These are phyloP conservation scores for Diplosphaera chodatii DNA, from an alignment of 139 green algal genomes.

Conservation along the genomic window DNA sequence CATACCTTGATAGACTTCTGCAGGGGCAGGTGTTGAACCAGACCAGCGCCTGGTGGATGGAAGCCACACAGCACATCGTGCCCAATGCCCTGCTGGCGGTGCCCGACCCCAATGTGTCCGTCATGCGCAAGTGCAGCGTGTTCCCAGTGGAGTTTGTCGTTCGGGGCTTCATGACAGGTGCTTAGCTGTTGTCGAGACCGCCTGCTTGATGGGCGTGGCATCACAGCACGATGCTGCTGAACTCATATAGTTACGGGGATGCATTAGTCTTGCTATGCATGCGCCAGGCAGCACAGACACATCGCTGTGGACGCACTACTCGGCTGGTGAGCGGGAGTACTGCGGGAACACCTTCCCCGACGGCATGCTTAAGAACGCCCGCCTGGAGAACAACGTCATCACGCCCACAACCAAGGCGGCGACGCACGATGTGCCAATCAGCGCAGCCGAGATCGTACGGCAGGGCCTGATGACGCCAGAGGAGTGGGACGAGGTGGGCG, in stretches of 20 bases:
- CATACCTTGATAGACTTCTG: background rate
- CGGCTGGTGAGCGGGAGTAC: constrained; percentile 75
- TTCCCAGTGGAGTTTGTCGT: constrained; percentile 98
- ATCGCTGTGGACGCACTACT: constrained; percentile 98
- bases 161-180: constrained; percentile 90
- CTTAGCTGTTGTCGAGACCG: no score
- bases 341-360: constrained; percentile 95
- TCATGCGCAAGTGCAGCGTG: constrained; percentile 91
- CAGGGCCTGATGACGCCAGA: constrained; percentile 75
- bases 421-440: constrained; percentile 88
- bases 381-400: constrained; percentile 76
- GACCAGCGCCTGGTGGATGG: constrained; percentile 94
- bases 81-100: constrained; percentile 72
- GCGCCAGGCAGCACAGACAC: constrained; percentile 93
- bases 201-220: no score
- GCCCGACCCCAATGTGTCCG: constrained; percentile 88
- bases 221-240: no score
- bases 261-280: no score
- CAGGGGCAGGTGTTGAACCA: constrained; percentile 90
- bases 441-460: constrained; percentile 57
- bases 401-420: constrained; percentile 95
- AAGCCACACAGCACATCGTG: constrained; percentile 80
- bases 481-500: constrained; percentile 66
- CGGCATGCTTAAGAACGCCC: constrained; percentile 91
- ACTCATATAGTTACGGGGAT: no score